phyloP scores from a whole-genome alignment of 345 rosid species.

The Eutrema yunnanense region DNA sequence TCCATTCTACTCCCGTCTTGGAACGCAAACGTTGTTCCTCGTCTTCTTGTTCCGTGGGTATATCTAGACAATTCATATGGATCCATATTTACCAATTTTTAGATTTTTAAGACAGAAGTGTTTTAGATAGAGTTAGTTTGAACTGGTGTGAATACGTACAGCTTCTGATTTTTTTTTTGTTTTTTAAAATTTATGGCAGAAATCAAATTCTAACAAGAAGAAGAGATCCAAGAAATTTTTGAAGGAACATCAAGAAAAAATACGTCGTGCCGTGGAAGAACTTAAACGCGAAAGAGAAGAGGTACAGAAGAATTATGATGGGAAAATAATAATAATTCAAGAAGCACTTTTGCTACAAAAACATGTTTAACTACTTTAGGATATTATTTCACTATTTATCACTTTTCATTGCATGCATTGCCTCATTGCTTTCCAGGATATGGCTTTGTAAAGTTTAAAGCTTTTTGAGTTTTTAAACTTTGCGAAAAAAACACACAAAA shows the following conservation, averaged over 20 bases:
- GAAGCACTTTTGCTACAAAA: constrained; percentile 28
- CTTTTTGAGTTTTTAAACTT: neutral
- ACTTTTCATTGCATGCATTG: too few relatives aligned
- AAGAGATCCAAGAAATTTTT: constrained; percentile 38
- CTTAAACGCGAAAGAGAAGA: constrained; percentile 18
- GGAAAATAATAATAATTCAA: neutral
- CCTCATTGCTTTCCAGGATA: neutral
- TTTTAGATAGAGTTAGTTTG: neutral
- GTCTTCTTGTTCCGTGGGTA: constrained; percentile 16
- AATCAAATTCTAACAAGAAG: constrained; percentile 5
- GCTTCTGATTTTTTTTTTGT: neutral
- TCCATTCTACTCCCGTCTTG: constrained; percentile 59
- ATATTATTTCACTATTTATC: constrained; percentile 10
- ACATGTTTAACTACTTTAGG: constrained; percentile 23
- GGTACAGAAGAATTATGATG: neutral
- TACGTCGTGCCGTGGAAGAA: constrained; percentile 30
- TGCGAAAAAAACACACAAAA: neutral
- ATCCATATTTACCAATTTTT: neutral
- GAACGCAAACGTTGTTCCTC: constrained; percentile 44
- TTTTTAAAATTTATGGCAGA: neutral
- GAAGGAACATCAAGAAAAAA: constrained; percentile 33
- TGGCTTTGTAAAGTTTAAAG: neutral
- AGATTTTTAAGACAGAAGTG: neutral
- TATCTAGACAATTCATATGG: neutral
- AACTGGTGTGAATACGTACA: neutral